These are phyloP conservation scores for Dunaliella primolecta DNA, from an alignment of 139 green algal species.

Conservation along the genomic window DNA sequence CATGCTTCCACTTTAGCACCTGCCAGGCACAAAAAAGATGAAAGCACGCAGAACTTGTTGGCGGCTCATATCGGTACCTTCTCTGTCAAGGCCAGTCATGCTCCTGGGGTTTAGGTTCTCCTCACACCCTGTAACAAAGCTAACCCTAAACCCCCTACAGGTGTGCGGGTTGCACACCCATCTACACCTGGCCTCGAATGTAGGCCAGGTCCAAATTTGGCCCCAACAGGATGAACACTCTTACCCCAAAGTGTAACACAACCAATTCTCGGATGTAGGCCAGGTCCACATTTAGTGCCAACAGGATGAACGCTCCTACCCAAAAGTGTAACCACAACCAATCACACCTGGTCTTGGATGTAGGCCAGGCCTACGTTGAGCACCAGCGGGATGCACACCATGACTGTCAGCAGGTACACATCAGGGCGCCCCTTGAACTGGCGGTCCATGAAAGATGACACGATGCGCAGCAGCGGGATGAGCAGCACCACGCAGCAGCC, in stretches of 20 bases:
- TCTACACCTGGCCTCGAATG: conserved; percentile 43
- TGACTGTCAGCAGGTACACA: conserved; percentile 29
- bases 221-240: background rate
- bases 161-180: background rate
- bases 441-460: conserved; percentile 20
- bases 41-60: background rate
- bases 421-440: conserved; percentile 21
- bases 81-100: background rate
- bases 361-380: conserved; percentile 45
- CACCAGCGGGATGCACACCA: conserved; percentile 33
- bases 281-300: conserved; percentile 32
- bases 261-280: conserved; percentile 42
- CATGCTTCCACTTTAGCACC: background rate
- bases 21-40: background rate
- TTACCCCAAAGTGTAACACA: background rate
- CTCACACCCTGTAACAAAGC: background rate
- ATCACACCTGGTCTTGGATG: conserved; percentile 48
- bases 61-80: background rate
- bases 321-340: background rate
- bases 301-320: background rate
- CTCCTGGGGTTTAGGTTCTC: background rate
- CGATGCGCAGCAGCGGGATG: conserved; percentile 3
- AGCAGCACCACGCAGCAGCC: conserved; percentile 19
- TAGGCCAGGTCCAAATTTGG: conserved; percentile 41
- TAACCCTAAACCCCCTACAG: background rate